A percentile compares a stretch with the other conserved stretches of the same genome.
Evolutionary conservation across 805 yeast species (phyloP).

Genomic region (Metschnikowia rubicola): DNA sequence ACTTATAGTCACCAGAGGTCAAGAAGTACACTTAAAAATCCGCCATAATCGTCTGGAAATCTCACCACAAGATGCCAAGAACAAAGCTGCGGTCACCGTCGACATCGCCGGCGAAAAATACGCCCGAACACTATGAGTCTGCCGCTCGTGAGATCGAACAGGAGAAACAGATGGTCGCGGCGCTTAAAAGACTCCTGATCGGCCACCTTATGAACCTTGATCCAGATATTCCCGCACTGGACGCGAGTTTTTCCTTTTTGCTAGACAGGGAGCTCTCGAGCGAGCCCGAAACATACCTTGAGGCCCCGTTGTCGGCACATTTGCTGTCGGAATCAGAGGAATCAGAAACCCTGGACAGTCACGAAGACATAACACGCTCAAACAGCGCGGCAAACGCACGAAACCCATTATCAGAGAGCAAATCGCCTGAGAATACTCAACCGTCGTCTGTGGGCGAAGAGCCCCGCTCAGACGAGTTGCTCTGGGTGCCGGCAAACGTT

Average conservation of each 20-base stretch:
- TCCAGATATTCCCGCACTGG: slow-evolving; percentile 62
- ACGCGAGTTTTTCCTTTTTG: slow-evolving; percentile 12
- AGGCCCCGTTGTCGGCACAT: not conserved
- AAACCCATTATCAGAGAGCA: not conserved
- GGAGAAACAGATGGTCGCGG: slow-evolving; percentile 69
- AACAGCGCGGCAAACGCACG: no score
- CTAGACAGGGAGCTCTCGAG: slow-evolving; percentile 7
- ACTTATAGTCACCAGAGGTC: not conserved
- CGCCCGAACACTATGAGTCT: slow-evolving; percentile 27
- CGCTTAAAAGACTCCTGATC: slow-evolving; percentile 68
- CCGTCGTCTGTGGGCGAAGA: slow-evolving; percentile 6
- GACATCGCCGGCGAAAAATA: slow-evolving; percentile 13
- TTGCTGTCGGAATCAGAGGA: not conserved
- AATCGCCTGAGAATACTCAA: not conserved
- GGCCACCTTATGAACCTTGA: slow-evolving; percentile 60
- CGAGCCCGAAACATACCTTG: slow-evolving; percentile 4
- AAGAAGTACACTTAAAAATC: not conserved
- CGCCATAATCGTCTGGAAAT: not conserved
- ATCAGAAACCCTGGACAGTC: slow-evolving; percentile 15
- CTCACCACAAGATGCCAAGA: slow-evolving; percentile 1
- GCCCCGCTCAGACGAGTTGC: slow-evolving; percentile 32
- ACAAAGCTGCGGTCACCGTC: slow-evolving; percentile 6
- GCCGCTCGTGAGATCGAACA: slow-evolving; percentile 78
- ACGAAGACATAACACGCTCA: slow-evolving; percentile 6
- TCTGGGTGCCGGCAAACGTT: slow-evolving; percentile 95